Evolutionary conservation across 495 filamentous ascomycete species (phyloP).

Genomic region (Aspergillus coremiiformis): DNA sequence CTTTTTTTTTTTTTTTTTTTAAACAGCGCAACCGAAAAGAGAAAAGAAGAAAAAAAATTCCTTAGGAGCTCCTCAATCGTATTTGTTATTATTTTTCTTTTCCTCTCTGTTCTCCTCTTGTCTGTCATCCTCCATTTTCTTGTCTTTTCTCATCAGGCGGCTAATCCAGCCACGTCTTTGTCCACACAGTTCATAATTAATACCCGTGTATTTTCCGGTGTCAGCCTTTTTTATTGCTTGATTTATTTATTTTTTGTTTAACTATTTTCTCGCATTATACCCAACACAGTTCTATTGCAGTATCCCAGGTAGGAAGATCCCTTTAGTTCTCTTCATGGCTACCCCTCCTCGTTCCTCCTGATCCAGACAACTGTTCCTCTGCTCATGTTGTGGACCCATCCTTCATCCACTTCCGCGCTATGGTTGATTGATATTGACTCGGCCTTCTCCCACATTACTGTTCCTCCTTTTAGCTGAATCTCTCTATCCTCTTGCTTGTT

Average conservation of each 20-base stretch:
- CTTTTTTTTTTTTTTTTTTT: no score
- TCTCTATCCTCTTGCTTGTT: conserved; percentile 3
- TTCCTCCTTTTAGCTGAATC: conserved; percentile 2
- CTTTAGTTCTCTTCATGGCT: conserved; percentile 5
- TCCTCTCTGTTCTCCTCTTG: background rate
- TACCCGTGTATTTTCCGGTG: background rate
- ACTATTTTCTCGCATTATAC: conserved; percentile 9
- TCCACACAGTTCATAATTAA: background rate
- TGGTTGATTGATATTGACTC: conserved; percentile 11
- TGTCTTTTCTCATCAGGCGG: background rate
- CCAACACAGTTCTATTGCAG: background rate
- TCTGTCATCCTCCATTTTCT: background rate
- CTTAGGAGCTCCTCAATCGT: no score
- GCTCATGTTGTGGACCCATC: conserved; percentile 1
- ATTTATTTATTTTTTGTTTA: conserved; percentile 2
- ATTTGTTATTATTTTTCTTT: background rate
- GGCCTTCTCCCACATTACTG: conserved; percentile 1
- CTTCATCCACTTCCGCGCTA: conserved; percentile 1
- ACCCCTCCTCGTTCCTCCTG: conserved; percentile 8
- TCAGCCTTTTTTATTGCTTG: background rate
- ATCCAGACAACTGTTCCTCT: conserved; percentile 7
- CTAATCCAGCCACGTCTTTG: background rate
- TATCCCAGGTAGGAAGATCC: conserved; percentile 1
- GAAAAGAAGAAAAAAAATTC: background rate
- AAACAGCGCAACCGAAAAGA: conserved; percentile 2